These are phyloP conservation scores for Dissophora ornata DNA, from an alignment of 192 early-diverging fungal species.

Conservation along the genomic window DNA sequence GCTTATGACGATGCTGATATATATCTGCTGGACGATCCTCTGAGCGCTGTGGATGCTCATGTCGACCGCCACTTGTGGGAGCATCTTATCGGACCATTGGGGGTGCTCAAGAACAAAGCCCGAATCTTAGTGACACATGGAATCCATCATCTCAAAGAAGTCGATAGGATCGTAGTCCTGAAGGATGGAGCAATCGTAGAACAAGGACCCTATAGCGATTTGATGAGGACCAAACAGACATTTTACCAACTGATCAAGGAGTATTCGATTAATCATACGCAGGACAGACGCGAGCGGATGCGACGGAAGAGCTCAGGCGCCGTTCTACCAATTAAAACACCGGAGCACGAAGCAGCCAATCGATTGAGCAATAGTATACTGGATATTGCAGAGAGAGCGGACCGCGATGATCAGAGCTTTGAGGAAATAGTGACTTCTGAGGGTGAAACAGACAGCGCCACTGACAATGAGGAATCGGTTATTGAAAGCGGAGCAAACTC, in stretches of 20 bases:
- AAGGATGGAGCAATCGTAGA: slow-evolving; percentile 76
- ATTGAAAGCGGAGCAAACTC: too few relatives aligned
- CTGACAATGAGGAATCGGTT: background rate
- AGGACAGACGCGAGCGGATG: slow-evolving; percentile 3
- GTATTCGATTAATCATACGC: slow-evolving; percentile 57
- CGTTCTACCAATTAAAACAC: too few relatives aligned
- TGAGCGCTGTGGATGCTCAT: slow-evolving; percentile 71
- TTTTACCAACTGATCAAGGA: slow-evolving; percentile 78
- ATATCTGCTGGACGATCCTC: slow-evolving; percentile 59
- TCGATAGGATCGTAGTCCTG: slow-evolving; percentile 75
- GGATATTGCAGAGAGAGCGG: background rate
- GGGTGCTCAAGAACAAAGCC: slow-evolving; percentile 78
- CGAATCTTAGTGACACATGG: slow-evolving; percentile 85
- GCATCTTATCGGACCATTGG: slow-evolving; percentile 83
- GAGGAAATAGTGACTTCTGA: background rate
- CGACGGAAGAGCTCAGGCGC: background rate
- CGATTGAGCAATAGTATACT: background rate
- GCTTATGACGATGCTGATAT: slow-evolving; percentile 87
- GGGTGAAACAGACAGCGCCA: background rate
- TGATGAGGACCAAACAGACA: slow-evolving; percentile 69
- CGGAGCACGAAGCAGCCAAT: background rate
- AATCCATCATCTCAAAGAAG: slow-evolving; percentile 75
- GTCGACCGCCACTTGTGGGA: slow-evolving; percentile 76
- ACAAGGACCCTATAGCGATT: slow-evolving; percentile 68
- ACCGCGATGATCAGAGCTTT: background rate